Evolutionary conservation across 1,139 yeast species (phyloP).

Genomic region (Suhomyces terraborum): DNA sequence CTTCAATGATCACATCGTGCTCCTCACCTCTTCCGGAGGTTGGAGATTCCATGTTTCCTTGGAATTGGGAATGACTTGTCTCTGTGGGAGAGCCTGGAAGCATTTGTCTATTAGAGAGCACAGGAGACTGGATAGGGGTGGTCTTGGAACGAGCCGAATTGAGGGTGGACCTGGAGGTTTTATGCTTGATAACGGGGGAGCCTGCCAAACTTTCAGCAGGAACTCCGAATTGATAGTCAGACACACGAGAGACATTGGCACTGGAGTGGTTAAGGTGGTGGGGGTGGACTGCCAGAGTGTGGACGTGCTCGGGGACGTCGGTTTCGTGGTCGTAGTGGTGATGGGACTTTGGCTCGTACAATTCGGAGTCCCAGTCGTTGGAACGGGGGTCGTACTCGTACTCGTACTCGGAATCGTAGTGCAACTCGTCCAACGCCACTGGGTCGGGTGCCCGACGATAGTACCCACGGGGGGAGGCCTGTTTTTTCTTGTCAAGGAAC

Average conservation of each 20-base stretch:
- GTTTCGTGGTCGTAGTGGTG: neutral
- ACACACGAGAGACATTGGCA: conserved; percentile 1
- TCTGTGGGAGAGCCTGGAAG: conserved; percentile 9
- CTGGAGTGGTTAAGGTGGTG: conserved; percentile 3
- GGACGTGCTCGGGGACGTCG: too few relatives aligned
- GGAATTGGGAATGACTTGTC: neutral
- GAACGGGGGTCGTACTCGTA: conserved; percentile 6
- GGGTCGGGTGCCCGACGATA: conserved; percentile 8
- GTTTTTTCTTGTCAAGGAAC: conserved; percentile 21
- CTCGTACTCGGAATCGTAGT: conserved; percentile 7
- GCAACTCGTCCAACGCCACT: conserved; percentile 8
- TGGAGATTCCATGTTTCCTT: neutral
- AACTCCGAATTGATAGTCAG: conserved; percentile 3
- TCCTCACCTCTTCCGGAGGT: neutral
- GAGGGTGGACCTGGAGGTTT: conserved; percentile 9
- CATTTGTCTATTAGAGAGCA: neutral
- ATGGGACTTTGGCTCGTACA: conserved; percentile 5
- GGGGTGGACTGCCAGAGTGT: too few relatives aligned
- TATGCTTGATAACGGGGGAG: conserved; percentile 5
- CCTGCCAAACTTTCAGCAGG: conserved; percentile 1
- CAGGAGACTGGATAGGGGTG: conserved; percentile 5
- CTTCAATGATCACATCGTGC: neutral
- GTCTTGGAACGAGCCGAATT: conserved; percentile 3
- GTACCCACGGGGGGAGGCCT: conserved; percentile 16
- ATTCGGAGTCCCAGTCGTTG: conserved; percentile 8